A percentile compares a stretch with the other conserved stretches of the same genome.
Evolutionary conservation across 768 basidiomycete genomes (phyloP).

Genomic region (Leccinum imitatum): DNA sequence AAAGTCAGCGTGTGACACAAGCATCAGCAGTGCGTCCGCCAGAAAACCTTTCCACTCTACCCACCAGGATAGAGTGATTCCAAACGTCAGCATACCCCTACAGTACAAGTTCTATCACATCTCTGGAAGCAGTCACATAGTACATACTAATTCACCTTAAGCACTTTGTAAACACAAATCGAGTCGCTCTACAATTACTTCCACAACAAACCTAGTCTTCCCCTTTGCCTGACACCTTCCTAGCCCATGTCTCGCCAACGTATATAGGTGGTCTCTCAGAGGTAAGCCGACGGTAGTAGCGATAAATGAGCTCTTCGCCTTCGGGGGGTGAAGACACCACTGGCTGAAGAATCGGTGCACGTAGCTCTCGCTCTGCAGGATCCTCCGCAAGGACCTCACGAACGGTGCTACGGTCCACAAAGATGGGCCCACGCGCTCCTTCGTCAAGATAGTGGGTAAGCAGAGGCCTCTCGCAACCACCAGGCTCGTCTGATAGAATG

Average conservation of each 20-base stretch:
- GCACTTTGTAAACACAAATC: too few relatives aligned
- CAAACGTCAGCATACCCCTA: too few relatives aligned
- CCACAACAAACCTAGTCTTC: too few relatives aligned
- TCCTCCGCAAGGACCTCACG: neutral
- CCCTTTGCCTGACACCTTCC: neutral
- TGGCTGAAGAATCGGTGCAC: slow-evolving; percentile 5
- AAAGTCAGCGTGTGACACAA: too few relatives aligned
- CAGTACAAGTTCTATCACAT: too few relatives aligned
- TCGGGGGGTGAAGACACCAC: neutral
- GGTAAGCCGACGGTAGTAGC: slow-evolving; percentile 3
- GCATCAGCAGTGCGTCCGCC: too few relatives aligned
- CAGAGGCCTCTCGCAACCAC: neutral
- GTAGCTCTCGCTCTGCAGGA: slow-evolving; percentile 3
- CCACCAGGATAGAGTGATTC: too few relatives aligned
- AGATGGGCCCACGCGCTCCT: slow-evolving; percentile 9
- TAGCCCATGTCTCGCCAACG: slow-evolving; percentile 14
- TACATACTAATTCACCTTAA: too few relatives aligned
- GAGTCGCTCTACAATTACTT: too few relatives aligned
- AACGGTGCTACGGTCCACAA: slow-evolving; percentile 1
- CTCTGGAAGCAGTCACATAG: too few relatives aligned
- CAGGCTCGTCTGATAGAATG: neutral
- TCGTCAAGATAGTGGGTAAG: slow-evolving; percentile 11
- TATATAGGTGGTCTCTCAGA: slow-evolving; percentile 2
- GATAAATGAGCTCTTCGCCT: slow-evolving; percentile 9
- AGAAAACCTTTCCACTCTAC: too few relatives aligned